A percentile compares a stretch with the other conserved stretches of the same genome.
phyloP scores from a whole-genome alignment of 2,329 filamentous ascomycete genomes.

The Raffaelea ambrosiae region DNA sequence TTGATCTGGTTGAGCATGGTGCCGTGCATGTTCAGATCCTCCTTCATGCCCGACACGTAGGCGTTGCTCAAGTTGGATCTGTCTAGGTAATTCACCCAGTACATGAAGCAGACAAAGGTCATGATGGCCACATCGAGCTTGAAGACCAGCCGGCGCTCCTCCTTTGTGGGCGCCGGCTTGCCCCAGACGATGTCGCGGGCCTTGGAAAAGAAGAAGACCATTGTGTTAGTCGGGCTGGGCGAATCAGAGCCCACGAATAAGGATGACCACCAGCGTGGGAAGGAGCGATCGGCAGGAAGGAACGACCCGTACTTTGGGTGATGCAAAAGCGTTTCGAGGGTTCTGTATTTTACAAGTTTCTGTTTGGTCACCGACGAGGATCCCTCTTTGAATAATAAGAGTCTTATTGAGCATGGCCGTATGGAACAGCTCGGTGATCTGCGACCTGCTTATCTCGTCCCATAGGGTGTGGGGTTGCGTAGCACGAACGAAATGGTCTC shows the following conservation, averaged over 20 bases:
- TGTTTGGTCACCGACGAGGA: too few relatives aligned
- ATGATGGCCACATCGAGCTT: not conserved
- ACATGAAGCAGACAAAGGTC: slow-evolving; percentile 9
- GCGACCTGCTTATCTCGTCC: too few relatives aligned
- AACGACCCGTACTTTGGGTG: too few relatives aligned
- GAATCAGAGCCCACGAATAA: too few relatives aligned
- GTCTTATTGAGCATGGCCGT: too few relatives aligned
- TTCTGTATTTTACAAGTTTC: too few relatives aligned
- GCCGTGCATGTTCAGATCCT: slow-evolving; percentile 40
- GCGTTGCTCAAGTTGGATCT: slow-evolving; percentile 28
- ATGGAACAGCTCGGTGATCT: too few relatives aligned
- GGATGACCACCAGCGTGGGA: too few relatives aligned
- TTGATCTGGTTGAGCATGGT: slow-evolving; percentile 46
- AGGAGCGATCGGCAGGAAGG: not conserved
- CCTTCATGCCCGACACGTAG: slow-evolving; percentile 35
- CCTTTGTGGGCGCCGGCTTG: slow-evolving; percentile 1
- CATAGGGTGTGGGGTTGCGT: too few relatives aligned
- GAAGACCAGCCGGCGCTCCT: slow-evolving; percentile 1
- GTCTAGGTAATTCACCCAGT: slow-evolving; percentile 31
- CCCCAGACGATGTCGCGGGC: not conserved
- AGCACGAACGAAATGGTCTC: too few relatives aligned
- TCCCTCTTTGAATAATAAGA: too few relatives aligned
- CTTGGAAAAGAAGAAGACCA: not conserved
- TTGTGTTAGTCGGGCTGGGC: not conserved
- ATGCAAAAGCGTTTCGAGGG: too few relatives aligned